Evolutionary conservation across 768 basidiomycete species (phyloP).

Genomic region (Suillus discolor): DNA sequence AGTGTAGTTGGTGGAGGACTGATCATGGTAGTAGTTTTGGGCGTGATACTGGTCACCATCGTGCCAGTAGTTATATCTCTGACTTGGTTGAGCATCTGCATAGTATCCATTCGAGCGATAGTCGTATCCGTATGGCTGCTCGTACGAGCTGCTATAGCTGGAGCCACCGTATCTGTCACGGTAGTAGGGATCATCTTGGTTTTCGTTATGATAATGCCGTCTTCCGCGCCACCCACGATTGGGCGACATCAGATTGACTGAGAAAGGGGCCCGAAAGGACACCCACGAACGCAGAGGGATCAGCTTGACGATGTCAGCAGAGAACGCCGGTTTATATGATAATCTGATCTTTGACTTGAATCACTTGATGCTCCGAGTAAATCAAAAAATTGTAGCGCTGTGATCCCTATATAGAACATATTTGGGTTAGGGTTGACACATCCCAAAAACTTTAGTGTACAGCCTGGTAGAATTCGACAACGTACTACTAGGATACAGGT

Average conservation of each 20-base stretch:
- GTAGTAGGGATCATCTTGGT: background rate
- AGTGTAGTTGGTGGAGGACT: background rate
- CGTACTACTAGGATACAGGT: background rate
- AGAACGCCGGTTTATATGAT: background rate
- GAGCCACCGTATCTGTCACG: background rate
- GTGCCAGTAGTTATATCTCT: background rate
- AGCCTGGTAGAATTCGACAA: background rate
- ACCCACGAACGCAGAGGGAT: background rate
- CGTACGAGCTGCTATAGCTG: background rate
- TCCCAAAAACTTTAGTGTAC: background rate
- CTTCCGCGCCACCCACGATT: slow-evolving; percentile 1
- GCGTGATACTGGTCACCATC: background rate
- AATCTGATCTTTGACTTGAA: background rate
- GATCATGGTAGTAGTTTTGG: background rate
- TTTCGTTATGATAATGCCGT: background rate
- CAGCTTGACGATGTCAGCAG: background rate
- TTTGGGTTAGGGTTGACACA: background rate
- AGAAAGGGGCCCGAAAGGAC: background rate
- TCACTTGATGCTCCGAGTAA: background rate
- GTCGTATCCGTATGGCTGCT: background rate
- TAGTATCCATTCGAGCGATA: background rate
- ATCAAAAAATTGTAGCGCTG: background rate
- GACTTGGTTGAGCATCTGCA: background rate
- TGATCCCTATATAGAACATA: background rate
- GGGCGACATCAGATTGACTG: background rate